Base-by-base conservation (phyloP, 2,329 filamentous ascomycete species). In the Monilinia laxa region DNA sequence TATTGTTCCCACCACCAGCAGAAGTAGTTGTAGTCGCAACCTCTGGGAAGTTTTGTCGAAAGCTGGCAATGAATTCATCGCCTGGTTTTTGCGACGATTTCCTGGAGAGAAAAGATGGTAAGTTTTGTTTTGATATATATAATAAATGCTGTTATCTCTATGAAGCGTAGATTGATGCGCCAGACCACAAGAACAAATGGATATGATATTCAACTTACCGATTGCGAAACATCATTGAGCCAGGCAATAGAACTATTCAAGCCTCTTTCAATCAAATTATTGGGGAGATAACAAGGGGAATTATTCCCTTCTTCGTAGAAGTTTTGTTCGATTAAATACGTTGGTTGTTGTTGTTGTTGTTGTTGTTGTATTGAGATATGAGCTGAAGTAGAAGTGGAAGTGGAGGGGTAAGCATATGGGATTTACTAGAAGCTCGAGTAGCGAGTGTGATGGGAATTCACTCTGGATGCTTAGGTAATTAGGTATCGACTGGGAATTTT, bases 21-120 rank as follows among this genome's bases (percentile, higher is more conserved):
- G 80, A 76, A 63, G 83, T 77, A 72, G 79, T 74, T 67, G 83
- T 81, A 64, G 84, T 80, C 66, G 84, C 81, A 69, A 96, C 82
- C 73, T 93, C 87, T 57, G 92, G 90, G 75, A 96, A 97, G 72
- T 87, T 88, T 75, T 91, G 87, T 78, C 91, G 91, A 80, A 97
- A 97, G 77, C 87, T 88, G 79, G 88, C 88, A 77, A 95, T 88
- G 76, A 97, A 84, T 74, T 93, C 91, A 76, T 93, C 90, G 77
- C 87, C 88, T 66, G 93, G 93, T 81, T 96, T 96, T 79, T 93
- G 91, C 66, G 90, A 88, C 78, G 74, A 75, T 69, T 71, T 75
- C 69, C 91, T 80, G 89, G 91, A 72, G 23, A 63, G 23, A 25
- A 3, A 25, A 53, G 1, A 23, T 65, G 55, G 9, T 65, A 6